Evolutionary conservation across 2,329 filamentous ascomycete genomes (phyloP).

Genomic region (Annulohypoxylon truncatum): DNA sequence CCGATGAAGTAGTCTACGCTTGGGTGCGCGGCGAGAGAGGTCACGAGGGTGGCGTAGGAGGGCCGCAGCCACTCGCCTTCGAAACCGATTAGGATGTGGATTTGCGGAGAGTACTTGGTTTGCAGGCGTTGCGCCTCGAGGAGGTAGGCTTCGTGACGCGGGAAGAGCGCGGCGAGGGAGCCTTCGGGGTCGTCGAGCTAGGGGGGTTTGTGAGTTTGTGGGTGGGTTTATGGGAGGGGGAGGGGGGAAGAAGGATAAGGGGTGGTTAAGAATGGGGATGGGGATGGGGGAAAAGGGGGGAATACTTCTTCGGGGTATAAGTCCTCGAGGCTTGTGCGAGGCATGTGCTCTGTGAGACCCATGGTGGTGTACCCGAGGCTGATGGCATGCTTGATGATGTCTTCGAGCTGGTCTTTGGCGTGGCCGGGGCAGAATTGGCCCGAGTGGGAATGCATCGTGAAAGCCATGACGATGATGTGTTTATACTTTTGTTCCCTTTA

Average conservation of each 20-base stretch:
- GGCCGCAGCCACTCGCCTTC: constrained; percentile 93
- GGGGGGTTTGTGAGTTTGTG: constrained; percentile 42
- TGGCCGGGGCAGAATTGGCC: constrained; percentile 96
- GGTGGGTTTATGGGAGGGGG: not conserved
- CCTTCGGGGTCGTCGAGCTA: constrained; percentile 63
- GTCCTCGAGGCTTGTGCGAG: constrained; percentile 77
- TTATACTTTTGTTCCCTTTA: not conserved
- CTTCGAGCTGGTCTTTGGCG: constrained; percentile 85
- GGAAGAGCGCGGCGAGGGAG: constrained; percentile 60
- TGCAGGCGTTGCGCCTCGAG: constrained; percentile 79
- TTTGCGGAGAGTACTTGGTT: constrained; percentile 73
- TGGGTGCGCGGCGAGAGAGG: constrained; percentile 67
- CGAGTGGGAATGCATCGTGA: constrained; percentile 97
- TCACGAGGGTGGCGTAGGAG: constrained; percentile 68
- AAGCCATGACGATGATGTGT: constrained; percentile 74
- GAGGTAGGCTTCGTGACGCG: constrained; percentile 78
- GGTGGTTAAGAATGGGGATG: not conserved
- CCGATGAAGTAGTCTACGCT: constrained; percentile 91
- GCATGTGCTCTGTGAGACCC: constrained; percentile 95
- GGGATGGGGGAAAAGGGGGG: not conserved
- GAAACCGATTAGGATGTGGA: constrained; percentile 88
- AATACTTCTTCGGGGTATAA: constrained; percentile 90
- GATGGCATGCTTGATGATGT: constrained; percentile 84
- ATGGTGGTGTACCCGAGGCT: constrained; percentile 82
- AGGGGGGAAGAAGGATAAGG: not conserved